These are phyloP conservation scores for Backusella circina DNA, from an alignment of 192 early-diverging fungal genomes.

Conservation along the genomic window DNA sequence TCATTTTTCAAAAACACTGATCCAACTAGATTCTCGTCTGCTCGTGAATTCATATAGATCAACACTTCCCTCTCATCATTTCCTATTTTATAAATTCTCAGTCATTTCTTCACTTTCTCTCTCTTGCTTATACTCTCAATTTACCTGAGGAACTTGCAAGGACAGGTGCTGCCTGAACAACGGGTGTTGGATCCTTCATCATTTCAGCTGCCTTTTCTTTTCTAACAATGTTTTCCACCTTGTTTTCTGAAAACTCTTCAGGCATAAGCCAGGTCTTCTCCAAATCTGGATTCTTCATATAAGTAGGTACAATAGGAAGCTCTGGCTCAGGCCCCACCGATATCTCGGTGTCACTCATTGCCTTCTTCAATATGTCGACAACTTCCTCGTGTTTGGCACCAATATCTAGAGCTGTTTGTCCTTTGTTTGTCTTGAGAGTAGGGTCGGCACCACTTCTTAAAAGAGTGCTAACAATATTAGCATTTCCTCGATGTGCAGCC, in stretches of 20 bases:
- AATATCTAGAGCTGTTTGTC: conserved; percentile 58
- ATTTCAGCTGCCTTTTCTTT: conserved; percentile 5
- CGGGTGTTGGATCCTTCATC: not conserved
- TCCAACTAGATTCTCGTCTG: conserved; percentile 54
- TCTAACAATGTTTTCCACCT: conserved; percentile 10
- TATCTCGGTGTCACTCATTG: conserved; percentile 9
- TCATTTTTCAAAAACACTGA: conserved; percentile 54
- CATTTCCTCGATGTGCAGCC: conserved; percentile 67
- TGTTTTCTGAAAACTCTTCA: conserved; percentile 48
- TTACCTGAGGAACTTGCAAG: not conserved
- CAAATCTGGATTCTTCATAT: conserved; percentile 64
- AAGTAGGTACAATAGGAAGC: conserved; percentile 55
- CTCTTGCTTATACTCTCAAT: not conserved
- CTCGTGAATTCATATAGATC: conserved; percentile 42
- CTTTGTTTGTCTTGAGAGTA: conserved; percentile 54
- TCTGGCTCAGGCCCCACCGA: conserved; percentile 25
- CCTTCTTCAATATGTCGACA: not conserved
- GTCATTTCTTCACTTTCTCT: not conserved
- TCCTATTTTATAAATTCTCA: conserved; percentile 5
- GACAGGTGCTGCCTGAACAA: not conserved
- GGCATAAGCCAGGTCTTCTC: conserved; percentile 65
- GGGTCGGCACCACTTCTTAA: conserved; percentile 63
- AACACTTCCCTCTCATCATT: conserved; percentile 49
- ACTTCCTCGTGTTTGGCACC: conserved; percentile 40
- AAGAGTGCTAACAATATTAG: conserved; percentile 51